These are phyloP conservation scores for Trichoderma sp. DNA, from an alignment of 2,329 filamentous ascomycete genomes.

Conservation along the genomic window DNA sequence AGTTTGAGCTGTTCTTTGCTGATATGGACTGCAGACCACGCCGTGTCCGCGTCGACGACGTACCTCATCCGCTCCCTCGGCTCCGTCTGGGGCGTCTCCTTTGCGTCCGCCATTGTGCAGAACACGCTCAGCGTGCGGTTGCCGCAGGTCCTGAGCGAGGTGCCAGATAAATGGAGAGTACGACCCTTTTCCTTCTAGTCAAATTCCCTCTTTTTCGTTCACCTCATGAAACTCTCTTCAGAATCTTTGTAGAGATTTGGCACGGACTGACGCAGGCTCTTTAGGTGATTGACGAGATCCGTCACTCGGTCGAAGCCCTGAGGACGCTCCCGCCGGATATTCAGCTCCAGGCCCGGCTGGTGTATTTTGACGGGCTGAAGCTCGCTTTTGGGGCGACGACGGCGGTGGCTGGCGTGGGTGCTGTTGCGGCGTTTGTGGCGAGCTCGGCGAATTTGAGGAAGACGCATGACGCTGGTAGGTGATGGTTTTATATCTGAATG, in stretches of 20 bases:
- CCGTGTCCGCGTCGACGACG: conserved; percentile 63
- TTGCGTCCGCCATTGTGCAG: conserved; percentile 64
- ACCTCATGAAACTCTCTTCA: neutral
- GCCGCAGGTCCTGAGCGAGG: conserved; percentile 54
- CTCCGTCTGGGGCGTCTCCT: conserved; percentile 65
- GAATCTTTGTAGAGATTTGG: neutral
- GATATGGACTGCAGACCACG: conserved; percentile 50
- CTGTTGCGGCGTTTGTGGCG: conserved; percentile 39
- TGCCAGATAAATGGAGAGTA: conserved; percentile 63
- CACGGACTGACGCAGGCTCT: conserved; percentile 31
- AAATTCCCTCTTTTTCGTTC: no score
- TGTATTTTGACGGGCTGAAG: conserved; percentile 62
- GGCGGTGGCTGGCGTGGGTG: conserved; percentile 51
- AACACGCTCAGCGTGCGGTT: conserved; percentile 60
- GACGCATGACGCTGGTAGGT: conserved; percentile 30
- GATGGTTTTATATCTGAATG: no score
- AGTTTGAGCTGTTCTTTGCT: neutral
- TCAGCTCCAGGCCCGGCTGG: conserved; percentile 57
- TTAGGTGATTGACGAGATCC: conserved; percentile 63
- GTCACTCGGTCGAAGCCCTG: conserved; percentile 59
- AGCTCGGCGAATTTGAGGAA: conserved; percentile 39
- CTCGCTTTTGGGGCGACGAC: conserved; percentile 61
- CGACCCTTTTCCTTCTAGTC: conserved; percentile 33
- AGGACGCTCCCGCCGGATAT: conserved; percentile 57
- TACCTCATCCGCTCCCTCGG: conserved; percentile 66